phyloP scores from a whole-genome alignment of 495 filamentous ascomycete species.

The Trichoderma parareesei region DNA sequence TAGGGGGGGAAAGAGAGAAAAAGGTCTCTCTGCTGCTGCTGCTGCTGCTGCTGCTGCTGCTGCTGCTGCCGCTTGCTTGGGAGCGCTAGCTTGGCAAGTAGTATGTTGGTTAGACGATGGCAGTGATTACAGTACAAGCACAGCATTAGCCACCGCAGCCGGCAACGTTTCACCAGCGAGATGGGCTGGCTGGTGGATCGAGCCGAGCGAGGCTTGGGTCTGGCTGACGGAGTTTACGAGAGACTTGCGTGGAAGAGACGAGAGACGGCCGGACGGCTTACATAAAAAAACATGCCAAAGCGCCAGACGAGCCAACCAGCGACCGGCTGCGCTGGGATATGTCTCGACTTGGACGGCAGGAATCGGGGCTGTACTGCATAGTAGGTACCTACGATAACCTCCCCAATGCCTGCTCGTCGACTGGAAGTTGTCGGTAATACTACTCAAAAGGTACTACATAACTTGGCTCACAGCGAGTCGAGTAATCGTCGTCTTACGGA shows the following conservation, averaged over 20 bases:
- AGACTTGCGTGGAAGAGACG: not conserved
- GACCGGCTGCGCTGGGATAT: not conserved
- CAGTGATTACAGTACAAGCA: not conserved
- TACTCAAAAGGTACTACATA: too few species aligned
- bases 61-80: too few species aligned
- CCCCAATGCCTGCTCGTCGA: too few species aligned
- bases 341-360: not conserved
- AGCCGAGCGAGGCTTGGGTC: not conserved
- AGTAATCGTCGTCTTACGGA: too few species aligned
- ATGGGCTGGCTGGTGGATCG: slow-evolving; percentile 3
- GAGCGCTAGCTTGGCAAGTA: not conserved
- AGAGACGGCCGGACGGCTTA: not conserved
- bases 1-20: not conserved
- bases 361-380: too few species aligned
- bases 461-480: too few species aligned
- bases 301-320: not conserved
- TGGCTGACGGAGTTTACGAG: not conserved
- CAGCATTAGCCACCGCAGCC: not conserved
- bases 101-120: not conserved
- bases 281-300: not conserved
- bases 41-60: too few species aligned
- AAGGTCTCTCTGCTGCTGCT: not conserved
- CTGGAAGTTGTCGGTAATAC: too few species aligned
- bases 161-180: slow-evolving; percentile 2
- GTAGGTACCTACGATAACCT: too few species aligned